A percentile compares a stretch with the other conserved stretches of the same genome.
These are phyloP conservation scores for Aspergillus cristatus DNA, from an alignment of 495 filamentous ascomycete species.

Conservation along the genomic window DNA sequence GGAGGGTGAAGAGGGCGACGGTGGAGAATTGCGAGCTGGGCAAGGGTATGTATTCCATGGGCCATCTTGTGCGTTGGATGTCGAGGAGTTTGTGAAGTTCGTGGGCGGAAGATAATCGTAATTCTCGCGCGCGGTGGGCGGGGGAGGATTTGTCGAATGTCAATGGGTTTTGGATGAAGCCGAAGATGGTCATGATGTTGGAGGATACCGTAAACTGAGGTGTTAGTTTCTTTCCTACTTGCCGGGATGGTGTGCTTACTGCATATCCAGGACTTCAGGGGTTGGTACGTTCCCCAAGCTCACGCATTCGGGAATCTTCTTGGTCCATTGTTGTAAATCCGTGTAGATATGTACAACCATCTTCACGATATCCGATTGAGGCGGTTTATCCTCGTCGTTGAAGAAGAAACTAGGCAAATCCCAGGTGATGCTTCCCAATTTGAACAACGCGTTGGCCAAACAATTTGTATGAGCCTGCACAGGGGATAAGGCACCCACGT, in stretches of 20 bases:
- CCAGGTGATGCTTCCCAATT: slow-evolving; percentile 5
- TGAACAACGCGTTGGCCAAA: slow-evolving; percentile 2
- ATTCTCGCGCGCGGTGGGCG: not conserved
- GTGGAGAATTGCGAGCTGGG: slow-evolving; percentile 7
- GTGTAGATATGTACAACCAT: slow-evolving; percentile 1
- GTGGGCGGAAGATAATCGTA: slow-evolving; percentile 2
- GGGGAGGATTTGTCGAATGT: no score
- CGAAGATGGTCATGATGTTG: slow-evolving; percentile 5
- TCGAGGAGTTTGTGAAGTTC: slow-evolving; percentile 4
- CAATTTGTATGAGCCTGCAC: slow-evolving; percentile 9
- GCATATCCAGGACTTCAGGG: slow-evolving; percentile 3
- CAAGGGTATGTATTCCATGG: slow-evolving; percentile 7
- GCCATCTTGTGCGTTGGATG: slow-evolving; percentile 6
- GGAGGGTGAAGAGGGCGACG: slow-evolving; percentile 8
- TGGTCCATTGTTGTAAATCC: not conserved
- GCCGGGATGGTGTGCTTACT: slow-evolving; percentile 7
- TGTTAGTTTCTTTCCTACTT: no score
- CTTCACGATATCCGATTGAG: not conserved
- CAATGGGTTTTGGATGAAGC: not conserved
- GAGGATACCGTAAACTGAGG: not conserved
- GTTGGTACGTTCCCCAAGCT: not conserved
- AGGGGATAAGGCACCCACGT: slow-evolving; percentile 12
- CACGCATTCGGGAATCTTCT: slow-evolving; percentile 3
- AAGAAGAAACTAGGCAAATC: slow-evolving; percentile 8
- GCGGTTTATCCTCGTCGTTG: slow-evolving; percentile 2